Conservation (phyloP, 768 basidiomycete species). For the Hygrophorus russula region DNA sequence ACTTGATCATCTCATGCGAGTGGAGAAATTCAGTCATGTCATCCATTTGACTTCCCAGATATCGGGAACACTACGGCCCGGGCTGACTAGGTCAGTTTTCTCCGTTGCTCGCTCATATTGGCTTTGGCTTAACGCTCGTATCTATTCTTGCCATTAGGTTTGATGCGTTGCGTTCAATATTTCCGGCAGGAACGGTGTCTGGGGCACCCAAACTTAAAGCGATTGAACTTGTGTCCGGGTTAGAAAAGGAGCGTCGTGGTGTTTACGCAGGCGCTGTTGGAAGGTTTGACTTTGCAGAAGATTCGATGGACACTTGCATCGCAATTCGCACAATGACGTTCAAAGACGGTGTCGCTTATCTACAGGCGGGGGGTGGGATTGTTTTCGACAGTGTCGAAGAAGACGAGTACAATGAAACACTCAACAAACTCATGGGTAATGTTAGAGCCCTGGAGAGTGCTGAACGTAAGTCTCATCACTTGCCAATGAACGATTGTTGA, state of each 20-base stretch:
- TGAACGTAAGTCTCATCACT: conserved; percentile 54
- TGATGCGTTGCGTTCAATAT: conserved; percentile 97
- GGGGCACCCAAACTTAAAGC: conserved; percentile 99
- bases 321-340: conserved; percentile 98
- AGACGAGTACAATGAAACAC: conserved; percentile 92
- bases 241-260: conserved; percentile 85
- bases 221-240: conserved; percentile 78
- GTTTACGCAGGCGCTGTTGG: conserved; percentile 97
- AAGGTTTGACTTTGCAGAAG: conserved; percentile 90
- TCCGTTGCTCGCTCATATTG: neutral
- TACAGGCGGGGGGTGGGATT: conserved; percentile 96
- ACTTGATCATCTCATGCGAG: conserved; percentile 86
- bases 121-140: conserved; percentile 4
- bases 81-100: conserved; percentile 60
- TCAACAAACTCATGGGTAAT: conserved; percentile 90
- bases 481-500: conserved; percentile 11
- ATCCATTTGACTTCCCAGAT: conserved; percentile 96
- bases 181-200: conserved; percentile 97
- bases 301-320: conserved; percentile 98
- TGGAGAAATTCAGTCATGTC: conserved; percentile 97
- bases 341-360: conserved; percentile 82
- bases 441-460: conserved; percentile 75
- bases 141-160: conserved; percentile 46
- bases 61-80: conserved; percentile 74
- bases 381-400: conserved; percentile 96